phyloP scores from a whole-genome alignment of 148 eudicot species.

The Amaranthus hypochondriacus region DNA sequence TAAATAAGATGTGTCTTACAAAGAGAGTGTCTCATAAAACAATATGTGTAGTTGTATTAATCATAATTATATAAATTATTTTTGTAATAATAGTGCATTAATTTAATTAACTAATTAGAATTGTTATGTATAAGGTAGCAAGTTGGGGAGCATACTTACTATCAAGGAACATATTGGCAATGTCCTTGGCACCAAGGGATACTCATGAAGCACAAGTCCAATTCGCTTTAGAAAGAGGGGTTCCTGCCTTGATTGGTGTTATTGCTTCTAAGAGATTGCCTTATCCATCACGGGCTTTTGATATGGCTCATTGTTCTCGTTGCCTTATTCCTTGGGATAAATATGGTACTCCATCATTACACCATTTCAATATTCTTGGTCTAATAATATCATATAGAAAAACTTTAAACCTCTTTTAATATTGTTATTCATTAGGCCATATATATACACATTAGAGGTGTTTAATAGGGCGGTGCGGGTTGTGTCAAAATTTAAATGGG shows the following conservation, averaged over 20 bases:
- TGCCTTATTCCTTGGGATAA: slow-evolving; percentile 86
- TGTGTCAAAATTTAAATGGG: too few species aligned
- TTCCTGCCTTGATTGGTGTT: slow-evolving; percentile 68
- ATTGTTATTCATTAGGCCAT: too few species aligned
- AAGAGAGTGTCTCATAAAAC: too few species aligned
- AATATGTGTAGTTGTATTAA: too few species aligned
- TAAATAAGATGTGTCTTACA: too few species aligned
- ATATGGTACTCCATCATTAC: slow-evolving; percentile 34
- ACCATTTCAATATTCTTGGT: neutral
- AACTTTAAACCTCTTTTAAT: too few species aligned
- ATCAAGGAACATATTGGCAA: slow-evolving; percentile 48
- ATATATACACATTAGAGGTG: too few species aligned
- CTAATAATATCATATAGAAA: too few species aligned
- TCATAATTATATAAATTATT: too few species aligned
- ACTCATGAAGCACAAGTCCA: slow-evolving; percentile 82
- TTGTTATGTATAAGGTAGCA: slow-evolving; percentile 29
- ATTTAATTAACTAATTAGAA: neutral
- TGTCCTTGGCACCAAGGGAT: slow-evolving; percentile 85
- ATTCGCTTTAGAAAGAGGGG: slow-evolving; percentile 74
- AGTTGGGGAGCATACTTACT: slow-evolving; percentile 82
- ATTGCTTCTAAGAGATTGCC: slow-evolving; percentile 62
- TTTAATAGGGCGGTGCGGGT: too few species aligned
- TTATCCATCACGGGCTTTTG: slow-evolving; percentile 72
- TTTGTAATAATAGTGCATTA: too few species aligned
- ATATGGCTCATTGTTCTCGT: slow-evolving; percentile 91